Base-by-base conservation (phyloP, 2,329 filamentous ascomycete genomes). In the Aureobasidium subglaciale region DNA sequence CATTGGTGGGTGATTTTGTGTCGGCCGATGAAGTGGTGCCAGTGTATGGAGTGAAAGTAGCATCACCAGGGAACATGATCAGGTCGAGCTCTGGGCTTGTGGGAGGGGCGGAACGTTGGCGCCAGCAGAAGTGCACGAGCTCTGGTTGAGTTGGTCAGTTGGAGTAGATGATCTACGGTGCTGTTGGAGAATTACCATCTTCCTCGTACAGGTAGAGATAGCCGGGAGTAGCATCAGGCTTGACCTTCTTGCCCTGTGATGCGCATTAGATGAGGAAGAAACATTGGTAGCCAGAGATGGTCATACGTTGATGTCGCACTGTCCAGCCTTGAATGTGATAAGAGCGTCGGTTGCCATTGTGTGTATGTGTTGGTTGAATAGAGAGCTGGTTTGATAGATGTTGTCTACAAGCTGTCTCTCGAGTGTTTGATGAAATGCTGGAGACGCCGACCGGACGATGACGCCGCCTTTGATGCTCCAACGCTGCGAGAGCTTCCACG, bases 121-220 rank as follows among this genome's bases (percentile, higher is more conserved):
- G 87, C 95, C 95, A 99, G 81, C 91, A 96, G 75, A 99, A 96
- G 76, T 96, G 91, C 59, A 95, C 80, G 59, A 99, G 82, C 52
- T 96, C 87, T 90, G 38, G 29, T 61, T n/a, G 40, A 40, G 25
- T 15, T 2, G 16, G 34, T 57, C 8, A 48, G 56, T 22, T 16
- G n/a, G 7, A 5, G 35, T n/a, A 2, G 7, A 2, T n/a, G 30
- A 25, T 11, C 0, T 11, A 8, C 4, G 6, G 13, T 15, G 8
- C 37, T 46, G 68, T 29, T 65, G 11, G 18, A 16, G 4, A 71
- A 57, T 2, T 67, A 86, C 86, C 92, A 85, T 96, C 92, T 78
- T 95, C 91, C 50, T 81, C 81, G 73, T 93, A 96, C 55, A 97
- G 84, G 71, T 95, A 97, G 68, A 97, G 82, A 72, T 95, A 96